Evolutionary conservation across 192 early-diverging fungal genomes (phyloP).

Genomic region (Mortierella claussenii): DNA sequence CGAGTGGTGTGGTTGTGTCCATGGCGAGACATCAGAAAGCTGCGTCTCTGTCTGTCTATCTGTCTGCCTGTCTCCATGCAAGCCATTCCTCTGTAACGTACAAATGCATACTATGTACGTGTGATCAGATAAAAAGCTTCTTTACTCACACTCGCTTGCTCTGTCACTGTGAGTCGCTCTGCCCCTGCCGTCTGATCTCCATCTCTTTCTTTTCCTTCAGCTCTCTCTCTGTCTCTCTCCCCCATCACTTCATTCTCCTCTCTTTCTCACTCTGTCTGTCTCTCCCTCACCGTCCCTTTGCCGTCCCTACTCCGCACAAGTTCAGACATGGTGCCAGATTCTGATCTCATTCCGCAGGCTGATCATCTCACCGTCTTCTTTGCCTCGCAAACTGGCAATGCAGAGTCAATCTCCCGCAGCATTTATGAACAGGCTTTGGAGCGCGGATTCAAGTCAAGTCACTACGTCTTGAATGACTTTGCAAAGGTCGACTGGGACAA

Average conservation of each 20-base stretch:
- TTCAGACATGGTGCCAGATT: conserved; percentile 27
- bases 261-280: neutral
- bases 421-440: conserved; percentile 78
- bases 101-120: too few relatives aligned
- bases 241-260: neutral
- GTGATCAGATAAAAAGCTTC: neutral
- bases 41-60: too few relatives aligned
- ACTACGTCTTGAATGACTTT: conserved; percentile 79
- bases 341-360: conserved; percentile 20
- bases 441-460: conserved; percentile 74
- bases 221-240: too few relatives aligned
- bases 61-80: too few relatives aligned
- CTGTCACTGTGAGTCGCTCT: too few relatives aligned
- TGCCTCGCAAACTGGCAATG: conserved; percentile 95
- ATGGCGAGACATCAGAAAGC: too few relatives aligned
- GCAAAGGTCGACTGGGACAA: conserved; percentile 66
- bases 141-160: neutral
- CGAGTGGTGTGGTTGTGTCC: too few relatives aligned
- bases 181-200: too few relatives aligned
- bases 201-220: too few relatives aligned
- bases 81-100: too few relatives aligned
- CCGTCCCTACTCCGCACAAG: neutral
- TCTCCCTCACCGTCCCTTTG: neutral
- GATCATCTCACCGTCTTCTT: conserved; percentile 68
- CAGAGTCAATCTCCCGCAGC: conserved; percentile 91